A percentile compares a stretch with the other conserved stretches of the same genome.
Evolutionary conservation across 2,329 filamentous ascomycete species (phyloP).

Genomic region (Diaporthe sp.): DNA sequence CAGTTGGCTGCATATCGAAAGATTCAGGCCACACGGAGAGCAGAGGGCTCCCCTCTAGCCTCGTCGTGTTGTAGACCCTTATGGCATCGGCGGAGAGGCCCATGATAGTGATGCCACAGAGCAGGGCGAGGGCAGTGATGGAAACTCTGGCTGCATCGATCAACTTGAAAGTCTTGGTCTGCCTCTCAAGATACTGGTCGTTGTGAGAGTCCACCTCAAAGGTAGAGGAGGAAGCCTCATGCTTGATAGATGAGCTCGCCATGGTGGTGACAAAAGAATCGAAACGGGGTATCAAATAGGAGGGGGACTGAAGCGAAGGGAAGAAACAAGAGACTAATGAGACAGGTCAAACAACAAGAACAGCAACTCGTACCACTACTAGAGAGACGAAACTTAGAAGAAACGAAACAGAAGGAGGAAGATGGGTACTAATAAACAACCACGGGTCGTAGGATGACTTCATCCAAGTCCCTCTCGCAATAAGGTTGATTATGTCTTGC

Average conservation of each 20-base stretch:
- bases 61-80: conserved; percentile 68
- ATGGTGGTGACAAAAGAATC: conserved; percentile 23
- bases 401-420: conserved; percentile 34
- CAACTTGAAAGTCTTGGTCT: conserved; percentile 55
- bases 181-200: conserved; percentile 51
- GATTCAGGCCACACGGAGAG: conserved; percentile 71
- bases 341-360: conserved; percentile 17
- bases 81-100: conserved; percentile 69
- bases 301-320: not conserved
- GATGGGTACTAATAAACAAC: conserved; percentile 9
- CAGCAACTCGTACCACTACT: not conserved
- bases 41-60: conserved; percentile 60
- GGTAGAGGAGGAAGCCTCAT: conserved; percentile 57
- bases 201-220: conserved; percentile 62
- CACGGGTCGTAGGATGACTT: not conserved
- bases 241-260: conserved; percentile 39
- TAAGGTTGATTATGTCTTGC: conserved; percentile 5
- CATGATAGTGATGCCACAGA: conserved; percentile 66
- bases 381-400: conserved; percentile 3
- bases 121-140: conserved; percentile 64
- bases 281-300: conserved; percentile 27
- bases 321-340: conserved; percentile 15
- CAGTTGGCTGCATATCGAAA: conserved; percentile 70
- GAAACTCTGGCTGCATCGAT: conserved; percentile 62
- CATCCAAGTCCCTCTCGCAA: not conserved